These are phyloP conservation scores for Lycium barbarum DNA, from an alignment of 257 asterid species.

Conservation along the genomic window DNA sequence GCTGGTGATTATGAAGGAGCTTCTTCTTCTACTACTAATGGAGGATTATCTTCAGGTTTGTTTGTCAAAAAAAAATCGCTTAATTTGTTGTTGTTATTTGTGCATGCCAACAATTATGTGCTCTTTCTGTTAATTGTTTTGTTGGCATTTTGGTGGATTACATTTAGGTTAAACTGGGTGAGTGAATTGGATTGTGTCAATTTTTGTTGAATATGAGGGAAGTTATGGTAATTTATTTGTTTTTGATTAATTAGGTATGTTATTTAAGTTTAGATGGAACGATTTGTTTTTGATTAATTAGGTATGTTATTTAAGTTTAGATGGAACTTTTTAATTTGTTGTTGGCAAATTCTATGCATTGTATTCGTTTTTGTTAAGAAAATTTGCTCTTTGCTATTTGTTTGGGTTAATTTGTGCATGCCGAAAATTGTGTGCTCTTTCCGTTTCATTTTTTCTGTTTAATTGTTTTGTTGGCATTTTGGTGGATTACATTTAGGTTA, in stretches of 20 bases:
- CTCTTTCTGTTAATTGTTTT: background rate
- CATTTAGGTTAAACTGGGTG: background rate
- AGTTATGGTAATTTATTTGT: background rate
- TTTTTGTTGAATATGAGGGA: background rate
- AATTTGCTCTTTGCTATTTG: slow-evolving; percentile 8
- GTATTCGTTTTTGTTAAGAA: too few species aligned
- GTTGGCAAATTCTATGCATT: too few species aligned
- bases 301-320: too few species aligned
- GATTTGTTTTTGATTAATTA: too few species aligned
- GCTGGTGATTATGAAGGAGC: slow-evolving; percentile 87
- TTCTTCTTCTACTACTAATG: slow-evolving; percentile 48
- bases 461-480: too few species aligned
- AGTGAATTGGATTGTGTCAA: background rate
- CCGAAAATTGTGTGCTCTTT: background rate
- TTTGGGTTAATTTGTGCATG: background rate
- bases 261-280: background rate
- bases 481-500: slow-evolving; percentile 9
- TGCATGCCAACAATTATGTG: background rate
- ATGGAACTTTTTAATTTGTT: too few species aligned
- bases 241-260: background rate
- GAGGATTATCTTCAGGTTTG: slow-evolving; percentile 57
- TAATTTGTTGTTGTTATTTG: background rate
- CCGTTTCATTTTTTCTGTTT: background rate
- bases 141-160: slow-evolving; percentile 8
- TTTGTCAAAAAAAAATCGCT: too few species aligned